Conservation (phyloP, 202 grass and related monocot genomes). For the Zizania palustris region DNA sequence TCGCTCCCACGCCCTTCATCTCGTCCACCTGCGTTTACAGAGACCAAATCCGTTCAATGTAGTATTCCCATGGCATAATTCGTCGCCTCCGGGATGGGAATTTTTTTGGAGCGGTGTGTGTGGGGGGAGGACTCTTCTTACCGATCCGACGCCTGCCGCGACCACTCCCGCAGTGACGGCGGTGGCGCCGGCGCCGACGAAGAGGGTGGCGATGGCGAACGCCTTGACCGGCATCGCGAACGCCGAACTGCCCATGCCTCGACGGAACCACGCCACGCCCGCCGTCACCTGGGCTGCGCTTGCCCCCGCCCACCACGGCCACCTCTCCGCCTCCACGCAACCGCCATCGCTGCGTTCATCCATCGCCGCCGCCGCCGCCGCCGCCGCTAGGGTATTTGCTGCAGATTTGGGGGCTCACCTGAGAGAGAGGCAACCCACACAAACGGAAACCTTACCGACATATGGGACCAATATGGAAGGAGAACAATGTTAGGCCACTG, state of each 20-base stretch:
- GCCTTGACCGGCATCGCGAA: constrained; percentile 78
- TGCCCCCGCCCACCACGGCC: constrained; percentile 72
- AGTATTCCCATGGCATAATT: not conserved
- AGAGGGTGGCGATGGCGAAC: constrained; percentile 67
- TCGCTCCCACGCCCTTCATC: constrained; percentile 58
- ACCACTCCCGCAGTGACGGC: constrained; percentile 42
- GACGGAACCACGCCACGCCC: constrained; percentile 64
- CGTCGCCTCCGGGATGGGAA: not conserved
- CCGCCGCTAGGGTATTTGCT: constrained; percentile 28
- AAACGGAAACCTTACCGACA: constrained; percentile 28
- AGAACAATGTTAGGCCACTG: not conserved
- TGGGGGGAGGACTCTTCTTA: constrained; percentile 28
- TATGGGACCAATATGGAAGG: not conserved
- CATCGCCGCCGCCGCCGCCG: too few relatives aligned
- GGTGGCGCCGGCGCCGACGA: constrained; percentile 62
- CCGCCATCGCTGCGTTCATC: constrained; percentile 38
- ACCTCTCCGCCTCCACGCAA: constrained; percentile 25
- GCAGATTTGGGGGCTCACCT: not conserved
- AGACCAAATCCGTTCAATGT: not conserved
- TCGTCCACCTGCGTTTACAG: constrained; percentile 56
- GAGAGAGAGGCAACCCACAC: not conserved
- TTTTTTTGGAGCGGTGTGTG: not conserved
- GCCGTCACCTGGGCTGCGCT: constrained; percentile 48
- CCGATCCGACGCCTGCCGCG: constrained; percentile 61
- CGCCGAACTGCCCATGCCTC: constrained; percentile 48